Evolutionary conservation across 78 protist genomes (phyloP).

Genomic region (Emiliania huxleyi): DNA sequence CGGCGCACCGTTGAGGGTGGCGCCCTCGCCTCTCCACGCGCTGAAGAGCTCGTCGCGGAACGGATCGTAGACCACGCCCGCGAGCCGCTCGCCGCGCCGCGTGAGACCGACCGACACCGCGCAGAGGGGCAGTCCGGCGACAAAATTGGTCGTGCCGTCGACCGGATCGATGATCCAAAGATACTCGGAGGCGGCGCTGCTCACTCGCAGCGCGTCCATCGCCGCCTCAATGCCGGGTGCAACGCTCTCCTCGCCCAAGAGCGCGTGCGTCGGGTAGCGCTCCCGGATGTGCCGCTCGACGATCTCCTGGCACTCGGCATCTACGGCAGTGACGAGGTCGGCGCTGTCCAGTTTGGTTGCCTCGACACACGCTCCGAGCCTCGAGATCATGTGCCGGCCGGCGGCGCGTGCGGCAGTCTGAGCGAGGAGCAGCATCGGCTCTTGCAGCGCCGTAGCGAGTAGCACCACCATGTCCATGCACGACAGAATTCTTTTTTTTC

Average conservation of each 20-base stretch:
- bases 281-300: background rate
- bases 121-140: constrained; percentile 52
- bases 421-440: no score
- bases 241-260: constrained; percentile 20
- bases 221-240: background rate
- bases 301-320: background rate
- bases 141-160: constrained; percentile 90
- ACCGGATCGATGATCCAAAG: constrained; percentile 83
- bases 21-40: constrained; percentile 60
- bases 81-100: constrained; percentile 27
- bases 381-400: no score
- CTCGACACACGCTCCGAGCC: no score
- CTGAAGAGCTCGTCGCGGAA: constrained; percentile 62
- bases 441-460: no score
- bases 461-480: no score
- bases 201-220: no score
- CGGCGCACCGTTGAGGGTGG: constrained; percentile 55
- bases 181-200: background rate
- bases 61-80: constrained; percentile 63
- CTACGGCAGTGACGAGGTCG: background rate
- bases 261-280: background rate
- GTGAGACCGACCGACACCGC: constrained; percentile 57
- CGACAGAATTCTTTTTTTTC: no score
- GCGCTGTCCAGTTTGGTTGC: background rate
- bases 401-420: no score